Base-by-base conservation (phyloP, 2,329 filamentous ascomycete species). In the Coleophoma cylindrospora region DNA sequence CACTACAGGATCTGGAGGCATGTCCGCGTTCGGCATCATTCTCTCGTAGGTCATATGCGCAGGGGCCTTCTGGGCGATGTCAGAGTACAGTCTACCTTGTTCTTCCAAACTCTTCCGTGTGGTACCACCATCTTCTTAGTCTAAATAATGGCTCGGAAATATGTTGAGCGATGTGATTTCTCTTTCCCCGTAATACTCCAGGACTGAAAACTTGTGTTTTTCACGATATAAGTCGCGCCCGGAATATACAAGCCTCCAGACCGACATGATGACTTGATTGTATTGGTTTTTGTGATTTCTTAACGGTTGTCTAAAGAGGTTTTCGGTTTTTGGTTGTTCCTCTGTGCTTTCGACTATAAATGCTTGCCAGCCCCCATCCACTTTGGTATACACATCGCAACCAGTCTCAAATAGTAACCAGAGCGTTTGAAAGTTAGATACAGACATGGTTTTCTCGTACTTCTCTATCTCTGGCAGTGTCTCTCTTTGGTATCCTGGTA, bases 191-290 rank as follows among this genome's bases (percentile, higher is more conserved):
- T 57, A 45, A 37, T 52, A 61, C 13, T 54, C 45, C 2, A 53
- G 34, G 32, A 61, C 57, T 12, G 43, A 43, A 15, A 61, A 54
- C 19, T 41, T 50, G 15, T 51, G 52, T n/a, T 41, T 51, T 6
- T 50, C 43, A n/a, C 58, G 54, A 33, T 50, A 47, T 40, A 58
- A 58, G 11, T 51, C 34, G 19, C 48, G 46, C 8, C 56, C 59
- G 41, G 60, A 48, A 34, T 55, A 59, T 43, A 58, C 58, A 32
- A 62, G 53, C 22, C 52, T 54, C 50, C 61, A 62, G 34, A 52
- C 53, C 15, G 48, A 17, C 15, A 59, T 48, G 19, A n/a, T 46
- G 34, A 38, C 51, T 8, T 8, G 22, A 27, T 27, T 27, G 22
- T 27, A 27, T 49, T 38, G 36, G 12, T 47, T 33, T 11, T 22